phyloP scores from a whole-genome alignment of 2,329 filamentous ascomycete genomes.

The Lizonia empirigonia region DNA sequence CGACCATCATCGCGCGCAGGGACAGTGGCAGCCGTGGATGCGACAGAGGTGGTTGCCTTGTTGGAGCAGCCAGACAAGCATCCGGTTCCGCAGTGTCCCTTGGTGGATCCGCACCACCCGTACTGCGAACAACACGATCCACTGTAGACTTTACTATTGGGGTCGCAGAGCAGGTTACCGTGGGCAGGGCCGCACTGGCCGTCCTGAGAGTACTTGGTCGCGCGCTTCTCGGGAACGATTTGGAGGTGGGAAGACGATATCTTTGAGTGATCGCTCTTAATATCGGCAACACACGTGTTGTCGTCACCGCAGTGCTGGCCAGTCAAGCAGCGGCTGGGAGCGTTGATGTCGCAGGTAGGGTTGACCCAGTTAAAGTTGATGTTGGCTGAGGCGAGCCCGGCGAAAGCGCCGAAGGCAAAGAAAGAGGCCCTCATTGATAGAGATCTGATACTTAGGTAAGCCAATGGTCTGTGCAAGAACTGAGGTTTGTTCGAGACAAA shows the following conservation, averaged over 20 bases:
- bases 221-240: conserved; percentile 34
- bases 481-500: not conserved
- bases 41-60: conserved; percentile 13
- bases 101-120: conserved; percentile 52
- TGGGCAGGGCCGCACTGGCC: conserved; percentile 50
- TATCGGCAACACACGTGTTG: conserved; percentile 41
- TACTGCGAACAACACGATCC: conserved; percentile 55
- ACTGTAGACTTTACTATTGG: conserved; percentile 52
- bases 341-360: conserved; percentile 48
- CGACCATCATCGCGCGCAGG: conserved; percentile 43
- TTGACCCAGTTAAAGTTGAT: conserved; percentile 57
- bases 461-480: conserved; percentile 3
- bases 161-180: conserved; percentile 50
- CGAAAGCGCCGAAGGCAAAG: conserved; percentile 40
- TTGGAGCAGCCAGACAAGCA: conserved; percentile 44
- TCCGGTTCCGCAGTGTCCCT: conserved; percentile 48
- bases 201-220: conserved; percentile 46
- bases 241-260: conserved; percentile 33
- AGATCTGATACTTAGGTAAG: conserved; percentile 25
- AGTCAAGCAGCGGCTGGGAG: conserved; percentile 42
- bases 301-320: conserved; percentile 46
- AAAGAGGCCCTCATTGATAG: conserved; percentile 36
- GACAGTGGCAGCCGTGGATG: conserved; percentile 13
- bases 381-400: conserved; percentile 51
- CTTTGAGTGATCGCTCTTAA: conserved; percentile 34